Conservation (phyloP, 2,329 filamentous ascomycete species). For the Alternaria triticina region DNA sequence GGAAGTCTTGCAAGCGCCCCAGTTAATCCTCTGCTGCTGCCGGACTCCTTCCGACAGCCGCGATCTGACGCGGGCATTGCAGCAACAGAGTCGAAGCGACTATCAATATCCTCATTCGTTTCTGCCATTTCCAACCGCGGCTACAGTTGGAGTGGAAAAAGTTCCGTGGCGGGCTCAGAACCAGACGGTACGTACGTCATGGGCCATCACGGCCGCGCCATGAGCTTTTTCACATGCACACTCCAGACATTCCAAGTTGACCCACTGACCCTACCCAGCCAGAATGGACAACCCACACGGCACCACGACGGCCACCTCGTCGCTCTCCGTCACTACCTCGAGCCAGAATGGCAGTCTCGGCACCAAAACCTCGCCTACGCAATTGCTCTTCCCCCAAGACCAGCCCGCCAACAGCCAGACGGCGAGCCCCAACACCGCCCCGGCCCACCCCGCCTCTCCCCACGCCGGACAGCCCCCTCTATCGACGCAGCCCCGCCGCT, state of each 20-base stretch:
- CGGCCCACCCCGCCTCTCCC: conserved; percentile 26
- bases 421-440: conserved; percentile 13
- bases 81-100: conserved; percentile 63
- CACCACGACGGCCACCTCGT: conserved; percentile 53
- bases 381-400: conserved; percentile 43
- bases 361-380: conserved; percentile 48
- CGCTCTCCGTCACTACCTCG: conserved; percentile 53
- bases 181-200: conserved; percentile 50
- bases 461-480: conserved; percentile 21
- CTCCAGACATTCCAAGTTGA: neutral
- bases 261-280: conserved; percentile 21
- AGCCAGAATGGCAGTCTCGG: conserved; percentile 52
- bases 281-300: conserved; percentile 38
- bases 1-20: conserved; percentile 18
- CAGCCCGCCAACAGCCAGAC: conserved; percentile 19
- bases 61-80: conserved; percentile 52
- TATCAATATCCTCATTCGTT: conserved; percentile 74
- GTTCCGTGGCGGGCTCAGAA: conserved; percentile 54
- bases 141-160: conserved; percentile 57
- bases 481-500: conserved; percentile 34
- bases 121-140: conserved; percentile 63
- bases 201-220: neutral
- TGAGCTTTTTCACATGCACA: conserved; percentile 4
- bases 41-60: conserved; percentile 56
- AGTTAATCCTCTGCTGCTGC: conserved; percentile 45